Conservation (phyloP, 495 filamentous ascomycete species). For the Talaromyces stipitatus region DNA sequence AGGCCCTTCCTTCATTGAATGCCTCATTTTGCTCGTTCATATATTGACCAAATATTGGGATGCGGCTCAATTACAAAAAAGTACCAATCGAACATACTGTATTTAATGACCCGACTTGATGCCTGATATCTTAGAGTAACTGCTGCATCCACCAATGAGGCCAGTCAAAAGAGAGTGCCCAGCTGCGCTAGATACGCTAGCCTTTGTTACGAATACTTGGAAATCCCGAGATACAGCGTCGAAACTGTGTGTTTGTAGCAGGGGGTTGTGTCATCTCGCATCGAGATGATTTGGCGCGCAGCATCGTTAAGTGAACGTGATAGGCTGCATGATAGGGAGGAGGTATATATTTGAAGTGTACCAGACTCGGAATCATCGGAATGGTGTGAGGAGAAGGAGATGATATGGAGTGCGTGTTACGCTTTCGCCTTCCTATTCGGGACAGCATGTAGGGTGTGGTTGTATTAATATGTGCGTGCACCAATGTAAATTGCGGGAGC, state of each 20-base stretch:
- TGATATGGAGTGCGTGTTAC: no score
- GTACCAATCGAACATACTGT: not conserved
- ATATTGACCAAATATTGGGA: not conserved
- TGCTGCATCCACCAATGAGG: not conserved
- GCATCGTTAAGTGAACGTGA: not conserved
- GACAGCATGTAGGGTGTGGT: not conserved
- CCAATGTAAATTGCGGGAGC: not conserved
- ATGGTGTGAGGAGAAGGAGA: not conserved
- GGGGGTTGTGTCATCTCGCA: not conserved
- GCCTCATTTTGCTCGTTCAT: not conserved
- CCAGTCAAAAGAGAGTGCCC: not conserved
- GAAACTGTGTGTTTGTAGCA: not conserved
- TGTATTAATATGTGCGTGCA: not conserved
- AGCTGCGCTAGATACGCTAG: not conserved
- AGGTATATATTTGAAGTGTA: constrained; percentile 9
- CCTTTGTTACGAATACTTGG: not conserved
- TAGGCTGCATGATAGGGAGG: not conserved
- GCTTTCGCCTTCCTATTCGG: not conserved
- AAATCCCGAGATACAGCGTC: not conserved
- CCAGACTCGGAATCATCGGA: not conserved
- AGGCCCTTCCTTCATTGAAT: not conserved
- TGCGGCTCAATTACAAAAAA: not conserved
- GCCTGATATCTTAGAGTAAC: not conserved
- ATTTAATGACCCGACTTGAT: not conserved
- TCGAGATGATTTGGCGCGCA: not conserved